Evolutionary conservation across 148 eudicot genomes (phyloP).

Genomic region (Mesembryanthemum crystallinum): DNA sequence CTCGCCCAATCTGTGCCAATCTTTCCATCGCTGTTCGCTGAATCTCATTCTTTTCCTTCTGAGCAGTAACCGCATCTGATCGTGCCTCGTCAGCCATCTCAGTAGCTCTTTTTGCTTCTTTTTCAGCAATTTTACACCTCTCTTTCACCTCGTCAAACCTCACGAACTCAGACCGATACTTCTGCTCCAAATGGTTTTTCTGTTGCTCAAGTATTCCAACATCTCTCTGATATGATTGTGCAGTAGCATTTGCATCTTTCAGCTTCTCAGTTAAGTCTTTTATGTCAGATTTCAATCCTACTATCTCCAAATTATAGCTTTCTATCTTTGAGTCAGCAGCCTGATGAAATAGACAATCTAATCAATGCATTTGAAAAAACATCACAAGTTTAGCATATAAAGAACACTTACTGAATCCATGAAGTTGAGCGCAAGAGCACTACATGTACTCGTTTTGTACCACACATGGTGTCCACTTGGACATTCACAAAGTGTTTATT

Average conservation of each 20-base stretch:
- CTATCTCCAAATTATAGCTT: slow-evolving; percentile 55
- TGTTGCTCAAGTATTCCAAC: slow-evolving; percentile 75
- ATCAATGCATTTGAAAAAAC: neutral
- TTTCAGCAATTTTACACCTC: slow-evolving; percentile 77
- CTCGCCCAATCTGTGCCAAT: slow-evolving; percentile 69
- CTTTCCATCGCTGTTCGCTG: slow-evolving; percentile 76
- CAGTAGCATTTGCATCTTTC: slow-evolving; percentile 52
- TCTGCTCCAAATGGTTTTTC: slow-evolving; percentile 71
- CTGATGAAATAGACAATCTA: slow-evolving; percentile 30
- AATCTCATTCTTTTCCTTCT: slow-evolving; percentile 62
- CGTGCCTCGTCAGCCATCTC: slow-evolving; percentile 83
- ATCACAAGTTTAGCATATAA: too few species aligned
- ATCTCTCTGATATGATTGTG: slow-evolving; percentile 79
- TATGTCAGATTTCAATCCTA: slow-evolving; percentile 46
- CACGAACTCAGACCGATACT: slow-evolving; percentile 62
- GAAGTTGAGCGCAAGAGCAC: neutral
- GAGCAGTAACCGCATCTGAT: slow-evolving; percentile 71
- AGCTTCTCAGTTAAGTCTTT: slow-evolving; percentile 59
- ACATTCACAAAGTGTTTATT: too few species aligned
- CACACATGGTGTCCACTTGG: too few species aligned
- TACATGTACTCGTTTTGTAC: too few species aligned
- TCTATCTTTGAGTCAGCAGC: slow-evolving; percentile 74
- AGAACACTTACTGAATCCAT: too few species aligned
- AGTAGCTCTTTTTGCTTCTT: slow-evolving; percentile 79
- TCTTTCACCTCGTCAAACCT: slow-evolving; percentile 82